phyloP scores from a whole-genome alignment of 345 rosid genomes.

The Ailanthus altissimus region DNA sequence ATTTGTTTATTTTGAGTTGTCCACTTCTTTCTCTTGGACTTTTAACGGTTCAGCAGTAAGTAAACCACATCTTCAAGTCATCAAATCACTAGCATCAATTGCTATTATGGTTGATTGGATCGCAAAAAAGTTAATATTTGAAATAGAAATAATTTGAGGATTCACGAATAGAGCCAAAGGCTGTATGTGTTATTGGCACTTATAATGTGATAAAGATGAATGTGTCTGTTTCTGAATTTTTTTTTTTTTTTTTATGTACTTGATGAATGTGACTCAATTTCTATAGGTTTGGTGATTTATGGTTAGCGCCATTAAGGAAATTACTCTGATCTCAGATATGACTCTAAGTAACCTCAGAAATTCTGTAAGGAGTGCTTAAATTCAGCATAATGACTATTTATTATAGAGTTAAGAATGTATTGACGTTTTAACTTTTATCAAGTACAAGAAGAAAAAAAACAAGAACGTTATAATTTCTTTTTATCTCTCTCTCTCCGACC shows the following conservation, averaged over 20 bases:
- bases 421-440: slow-evolving; percentile 27
- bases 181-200: too few relatives aligned
- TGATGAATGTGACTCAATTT: slow-evolving; percentile 9
- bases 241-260: not conserved
- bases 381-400: slow-evolving; percentile 28
- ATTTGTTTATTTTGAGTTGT: not conserved
- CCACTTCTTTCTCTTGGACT: not conserved
- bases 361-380: slow-evolving; percentile 33
- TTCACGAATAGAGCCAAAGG: too few relatives aligned
- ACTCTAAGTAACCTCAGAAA: slow-evolving; percentile 36
- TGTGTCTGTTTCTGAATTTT: too few relatives aligned
- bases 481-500: slow-evolving; percentile 2
- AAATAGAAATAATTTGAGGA: too few relatives aligned
- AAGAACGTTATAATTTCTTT: slow-evolving; percentile 17
- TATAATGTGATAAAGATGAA: too few relatives aligned
- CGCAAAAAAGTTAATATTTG: too few relatives aligned
- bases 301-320: slow-evolving; percentile 22
- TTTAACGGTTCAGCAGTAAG: not conserved
- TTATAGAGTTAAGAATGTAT: slow-evolving; percentile 39
- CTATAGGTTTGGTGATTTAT: slow-evolving; percentile 1
- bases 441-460: slow-evolving; percentile 28
- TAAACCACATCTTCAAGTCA: too few relatives aligned
- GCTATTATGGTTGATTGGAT: too few relatives aligned
- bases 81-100: too few relatives aligned
- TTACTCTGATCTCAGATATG: slow-evolving; percentile 23